Evolutionary conservation across 1,284 basidiomycete species (phyloP), one percentile per base, ranked within the genome.

Genomic region (Rhizopogon parksii): DNA sequence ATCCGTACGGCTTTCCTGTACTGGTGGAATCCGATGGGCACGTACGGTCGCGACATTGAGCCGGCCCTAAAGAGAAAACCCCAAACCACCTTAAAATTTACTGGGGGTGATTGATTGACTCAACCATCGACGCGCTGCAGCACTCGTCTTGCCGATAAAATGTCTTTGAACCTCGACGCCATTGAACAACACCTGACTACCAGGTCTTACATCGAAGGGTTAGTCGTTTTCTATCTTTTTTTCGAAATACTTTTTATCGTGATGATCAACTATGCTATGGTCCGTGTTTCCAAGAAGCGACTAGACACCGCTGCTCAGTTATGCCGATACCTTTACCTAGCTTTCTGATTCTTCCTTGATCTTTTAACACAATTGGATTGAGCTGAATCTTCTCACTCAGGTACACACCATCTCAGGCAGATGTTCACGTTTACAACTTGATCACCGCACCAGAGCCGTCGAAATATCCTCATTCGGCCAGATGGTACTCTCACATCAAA

Each of bases 201-300:
- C 63, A 80, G 90, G 69, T 91, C 91, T 56, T 96, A 95, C 73
- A 76, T 95, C 53, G 90, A 94, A 70, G 93, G 92, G 92, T 95
- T 59, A 83, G 90, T 80, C 9, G 2, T 43, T 37, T 47, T 52
- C 39, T 50, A 53, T 39, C 38, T 52, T 53, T 37, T 50, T 40
- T 48, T 54, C 24, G 47, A 55, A 30, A 65, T 57, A 40, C 53
- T 52, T 54, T 62, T 46, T 46, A 47, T 51, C 57, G 54, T 80
- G 90, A 94, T 93, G 90, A 91, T 73, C 67, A 68, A 24, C 47
- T 70, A 72, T 73, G 86, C 89, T 91, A 91, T 94, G 91, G 91
- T 95, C 91, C 91, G 91, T 94, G 92, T 95, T 95, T 92, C 91
- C 84, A 88, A 95, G 91, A 86, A 83, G 89, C 87, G 92, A 88